Conservation (phyloP, 2,329 filamentous ascomycete species). For the Aspergillus arachidicola region DNA sequence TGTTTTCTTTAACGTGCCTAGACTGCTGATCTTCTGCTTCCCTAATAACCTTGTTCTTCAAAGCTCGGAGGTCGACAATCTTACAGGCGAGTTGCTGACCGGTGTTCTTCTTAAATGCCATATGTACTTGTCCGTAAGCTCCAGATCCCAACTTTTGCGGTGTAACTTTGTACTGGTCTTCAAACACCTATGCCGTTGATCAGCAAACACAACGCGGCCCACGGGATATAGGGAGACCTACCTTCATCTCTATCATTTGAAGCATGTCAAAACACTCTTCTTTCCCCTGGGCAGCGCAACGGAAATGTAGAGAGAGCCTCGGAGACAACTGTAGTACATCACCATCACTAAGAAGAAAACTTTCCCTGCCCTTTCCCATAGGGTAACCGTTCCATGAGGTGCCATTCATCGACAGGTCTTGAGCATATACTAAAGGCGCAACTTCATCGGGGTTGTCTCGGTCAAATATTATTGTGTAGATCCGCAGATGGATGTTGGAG, state of each 20-base stretch:
- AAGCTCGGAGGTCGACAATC: slow-evolving; percentile 40
- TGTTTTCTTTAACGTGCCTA: slow-evolving; percentile 11
- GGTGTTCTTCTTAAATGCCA: slow-evolving; percentile 40
- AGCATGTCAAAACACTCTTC: slow-evolving; percentile 25
- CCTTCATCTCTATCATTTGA: slow-evolving; percentile 40
- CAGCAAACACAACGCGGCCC: not conserved
- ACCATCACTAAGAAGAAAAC: slow-evolving; percentile 41
- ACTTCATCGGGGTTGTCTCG: slow-evolving; percentile 38
- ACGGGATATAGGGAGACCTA: slow-evolving; percentile 11
- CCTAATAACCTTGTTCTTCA: slow-evolving; percentile 20
- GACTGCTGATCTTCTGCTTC: slow-evolving; percentile 12
- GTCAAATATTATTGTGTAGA: slow-evolving; percentile 48
- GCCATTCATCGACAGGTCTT: slow-evolving; percentile 47
- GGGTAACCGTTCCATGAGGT: slow-evolving; percentile 41
- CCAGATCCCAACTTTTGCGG: slow-evolving; percentile 45
- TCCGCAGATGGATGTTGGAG: slow-evolving; percentile 46
- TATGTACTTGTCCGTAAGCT: slow-evolving; percentile 45
- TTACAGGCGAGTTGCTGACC: slow-evolving; percentile 50
- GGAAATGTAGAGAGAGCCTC: slow-evolving; percentile 25
- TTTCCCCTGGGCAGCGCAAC: slow-evolving; percentile 8
- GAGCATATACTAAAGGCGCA: slow-evolving; percentile 47
- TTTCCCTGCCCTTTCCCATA: slow-evolving; percentile 36
- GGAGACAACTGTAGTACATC: slow-evolving; percentile 38
- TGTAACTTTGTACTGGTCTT: slow-evolving; percentile 39
- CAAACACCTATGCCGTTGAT: slow-evolving; percentile 31